Conservation (phyloP, 768 basidiomycete genomes). For the Termitomyces sp. region DNA sequence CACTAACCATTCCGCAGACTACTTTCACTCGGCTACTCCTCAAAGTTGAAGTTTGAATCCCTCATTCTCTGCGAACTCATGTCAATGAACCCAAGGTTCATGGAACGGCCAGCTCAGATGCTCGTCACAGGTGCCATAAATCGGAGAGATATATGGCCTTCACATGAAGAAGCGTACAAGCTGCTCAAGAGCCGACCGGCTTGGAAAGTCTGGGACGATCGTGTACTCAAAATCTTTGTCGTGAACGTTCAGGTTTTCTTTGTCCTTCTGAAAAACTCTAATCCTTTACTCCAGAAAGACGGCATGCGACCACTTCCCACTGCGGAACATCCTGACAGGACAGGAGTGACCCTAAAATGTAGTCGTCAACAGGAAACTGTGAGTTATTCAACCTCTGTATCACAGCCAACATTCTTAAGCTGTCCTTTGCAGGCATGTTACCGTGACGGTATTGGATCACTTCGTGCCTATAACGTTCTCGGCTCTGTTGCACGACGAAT, state of each 20-base stretch:
- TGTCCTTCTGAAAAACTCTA: too few species aligned
- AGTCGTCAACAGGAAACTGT: constrained; percentile 40
- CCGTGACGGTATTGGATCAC: constrained; percentile 27
- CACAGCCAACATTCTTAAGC: neutral
- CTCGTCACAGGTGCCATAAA: constrained; percentile 26
- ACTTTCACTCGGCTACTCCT: constrained; percentile 35
- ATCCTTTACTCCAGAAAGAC: constrained; percentile 27
- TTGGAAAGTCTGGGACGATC: constrained; percentile 45
- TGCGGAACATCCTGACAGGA: constrained; percentile 32
- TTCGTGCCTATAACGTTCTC: constrained; percentile 29
- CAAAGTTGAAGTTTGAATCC: constrained; percentile 29
- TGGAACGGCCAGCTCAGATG: constrained; percentile 9
- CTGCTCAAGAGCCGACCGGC: constrained; percentile 29
- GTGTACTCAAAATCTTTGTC: constrained; percentile 36
- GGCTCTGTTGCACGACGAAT: constrained; percentile 22
- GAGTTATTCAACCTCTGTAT: neutral
- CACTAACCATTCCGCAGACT: constrained; percentile 20
- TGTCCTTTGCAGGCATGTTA: constrained; percentile 31
- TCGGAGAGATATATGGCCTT: constrained; percentile 47
- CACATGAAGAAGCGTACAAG: constrained; percentile 39
- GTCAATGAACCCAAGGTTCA: constrained; percentile 22
- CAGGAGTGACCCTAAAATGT: constrained; percentile 47
- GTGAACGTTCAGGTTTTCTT: constrained; percentile 19
- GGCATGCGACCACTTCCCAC: constrained; percentile 38
- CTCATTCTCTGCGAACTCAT: constrained; percentile 43